Evolutionary conservation across 495 filamentous ascomycete genomes (phyloP), one percentile per base, ranked within the genome.

Genomic region (Articulospora tetracladia): DNA sequence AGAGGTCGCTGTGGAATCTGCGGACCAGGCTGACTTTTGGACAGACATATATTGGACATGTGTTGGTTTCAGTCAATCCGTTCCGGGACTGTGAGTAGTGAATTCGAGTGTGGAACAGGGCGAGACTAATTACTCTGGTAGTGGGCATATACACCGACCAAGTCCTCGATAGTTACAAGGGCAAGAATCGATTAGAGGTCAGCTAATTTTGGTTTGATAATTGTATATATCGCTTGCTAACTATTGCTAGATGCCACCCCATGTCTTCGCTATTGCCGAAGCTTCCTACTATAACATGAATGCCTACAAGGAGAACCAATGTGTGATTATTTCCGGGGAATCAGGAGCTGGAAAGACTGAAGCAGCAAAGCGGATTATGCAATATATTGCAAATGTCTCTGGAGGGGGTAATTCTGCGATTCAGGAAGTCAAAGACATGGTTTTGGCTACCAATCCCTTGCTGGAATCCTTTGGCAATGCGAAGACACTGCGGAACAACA

Each of bases 301-400:
- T 65, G 93, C 91, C 19, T 98, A 99, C 80, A 93, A 93, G 68
- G 95, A 98, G 61, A 98, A 98, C 76, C 95, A 99, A 70, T 99
- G 95, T 76, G 93, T 99, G 53, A 99, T 99, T 72, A 99, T 99
- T 61, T 97, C 93, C 54, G 95, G 95, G 64, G 95, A 99, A 78
- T 98, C 95, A 10, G 95, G 95, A 59, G 95, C 95, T 12, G 95
- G 95, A 67, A 99, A 99, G 77, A 99, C 95, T n/a, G 95, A 99
- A 72, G 95, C 95, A 0, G 95, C 95, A 54, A 99, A 99, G 79
- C 86, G 93, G 64, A 88, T 99, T 63, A 99, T 99, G 93, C 95
- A 98, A 74, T 98, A 98, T 75, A 97, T 99, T 75, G 95, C 95
- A 55, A 97, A 88, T 69, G 93, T 97, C 4, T 97, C 95, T 1